Percentiles rank a stretch among this genome's conserved stretches.
Conservation (phyloP, 257 asterid species). For the Paraleonurus japonicus region DNA sequence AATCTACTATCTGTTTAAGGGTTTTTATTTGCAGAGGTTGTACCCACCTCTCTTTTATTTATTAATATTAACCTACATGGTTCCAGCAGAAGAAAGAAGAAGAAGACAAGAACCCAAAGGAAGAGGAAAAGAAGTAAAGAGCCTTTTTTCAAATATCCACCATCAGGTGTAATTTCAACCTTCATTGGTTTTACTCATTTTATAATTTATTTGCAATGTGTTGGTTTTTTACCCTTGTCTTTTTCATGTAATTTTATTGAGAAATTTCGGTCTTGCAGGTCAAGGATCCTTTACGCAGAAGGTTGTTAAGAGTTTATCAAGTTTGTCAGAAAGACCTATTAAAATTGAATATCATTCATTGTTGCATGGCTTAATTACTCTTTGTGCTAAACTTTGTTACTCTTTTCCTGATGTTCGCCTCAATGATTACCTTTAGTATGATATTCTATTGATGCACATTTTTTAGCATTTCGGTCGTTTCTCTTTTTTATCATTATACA, state of each 20-base stretch:
- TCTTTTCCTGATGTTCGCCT: neutral
- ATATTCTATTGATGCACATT: neutral
- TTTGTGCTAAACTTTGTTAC: neutral
- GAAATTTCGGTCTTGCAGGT: conserved; percentile 25
- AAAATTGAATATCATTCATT: neutral
- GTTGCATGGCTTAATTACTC: neutral
- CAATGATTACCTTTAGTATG: neutral
- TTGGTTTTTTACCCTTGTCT: neutral
- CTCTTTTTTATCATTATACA: neutral
- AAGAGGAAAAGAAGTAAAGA: conserved; percentile 65
- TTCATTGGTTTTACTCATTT: neutral
- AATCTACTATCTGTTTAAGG: neutral
- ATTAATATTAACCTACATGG: neutral
- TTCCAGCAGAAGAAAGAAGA: conserved; percentile 52
- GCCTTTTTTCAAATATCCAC: conserved; percentile 13
- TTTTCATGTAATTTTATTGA: neutral
- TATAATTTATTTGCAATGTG: neutral
- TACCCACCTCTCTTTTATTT: neutral
- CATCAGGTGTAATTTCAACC: conserved; percentile 28
- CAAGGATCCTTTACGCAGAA: neutral
- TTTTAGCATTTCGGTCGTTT: neutral
- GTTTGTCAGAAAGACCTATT: conserved; percentile 9
- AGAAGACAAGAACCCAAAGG: conserved; percentile 65
- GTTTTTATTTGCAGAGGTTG: neutral
- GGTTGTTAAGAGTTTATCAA: neutral